These are phyloP conservation scores for Lavandula angustifolia DNA, from an alignment of 257 asterid genomes.

Conservation along the genomic window DNA sequence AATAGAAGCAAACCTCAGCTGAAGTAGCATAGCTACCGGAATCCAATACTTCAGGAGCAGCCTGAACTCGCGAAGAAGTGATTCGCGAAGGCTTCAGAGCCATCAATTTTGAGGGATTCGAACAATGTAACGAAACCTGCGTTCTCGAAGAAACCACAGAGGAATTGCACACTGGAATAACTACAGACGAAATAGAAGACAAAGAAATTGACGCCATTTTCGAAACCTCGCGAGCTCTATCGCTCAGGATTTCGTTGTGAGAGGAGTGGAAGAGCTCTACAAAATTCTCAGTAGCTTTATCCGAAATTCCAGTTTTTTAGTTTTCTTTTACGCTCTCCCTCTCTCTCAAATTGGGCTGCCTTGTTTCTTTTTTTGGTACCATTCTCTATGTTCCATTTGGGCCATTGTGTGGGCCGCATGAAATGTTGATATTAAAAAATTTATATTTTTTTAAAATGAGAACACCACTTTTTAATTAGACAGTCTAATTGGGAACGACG, in stretches of 20 bases:
- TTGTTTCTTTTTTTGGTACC: too few species aligned
- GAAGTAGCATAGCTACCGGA: conserved; percentile 36
- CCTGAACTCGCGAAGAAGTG: conserved; percentile 42
- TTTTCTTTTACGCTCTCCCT: neutral
- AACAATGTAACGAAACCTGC: conserved; percentile 43
- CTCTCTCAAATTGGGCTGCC: neutral
- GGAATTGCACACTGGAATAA: conserved; percentile 53
- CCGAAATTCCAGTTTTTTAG: conserved; percentile 30
- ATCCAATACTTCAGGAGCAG: conserved; percentile 70
- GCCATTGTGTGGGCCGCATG: too few species aligned
- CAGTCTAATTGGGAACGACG: too few species aligned
- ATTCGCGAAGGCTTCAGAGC: conserved; percentile 44
- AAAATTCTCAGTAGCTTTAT: conserved; percentile 39
- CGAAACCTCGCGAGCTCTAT: neutral
- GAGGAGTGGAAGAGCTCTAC: conserved; percentile 27
- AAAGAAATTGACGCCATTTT: conserved; percentile 60
- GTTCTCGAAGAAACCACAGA: conserved; percentile 45
- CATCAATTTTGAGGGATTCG: conserved; percentile 37
- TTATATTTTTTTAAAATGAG: too few species aligned
- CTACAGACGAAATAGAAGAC: conserved; percentile 45
- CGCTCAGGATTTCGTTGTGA: conserved; percentile 30
- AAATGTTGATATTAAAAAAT: too few species aligned
- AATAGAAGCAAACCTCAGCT: conserved; percentile 43
- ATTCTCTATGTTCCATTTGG: too few species aligned
- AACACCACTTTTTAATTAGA: too few species aligned